Evolutionary conservation across 805 yeast genomes (phyloP).

Genomic region (Nakazawaea ishiwadae): DNA sequence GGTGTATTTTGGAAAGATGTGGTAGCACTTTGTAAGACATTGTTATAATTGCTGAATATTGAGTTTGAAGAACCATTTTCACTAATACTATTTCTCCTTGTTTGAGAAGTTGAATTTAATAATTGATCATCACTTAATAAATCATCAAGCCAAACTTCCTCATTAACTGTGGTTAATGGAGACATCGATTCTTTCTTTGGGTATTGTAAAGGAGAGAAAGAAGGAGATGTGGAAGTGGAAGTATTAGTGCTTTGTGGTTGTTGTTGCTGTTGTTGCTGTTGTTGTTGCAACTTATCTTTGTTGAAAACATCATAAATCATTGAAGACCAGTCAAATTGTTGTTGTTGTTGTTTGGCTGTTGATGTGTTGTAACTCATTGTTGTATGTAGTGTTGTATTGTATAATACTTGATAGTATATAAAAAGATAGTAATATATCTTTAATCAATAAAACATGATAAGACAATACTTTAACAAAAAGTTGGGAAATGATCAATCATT

Average conservation of each 20-base stretch:
- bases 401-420: too few species aligned
- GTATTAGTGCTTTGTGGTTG: neutral
- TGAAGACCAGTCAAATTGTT: slow-evolving; percentile 12
- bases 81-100: neutral
- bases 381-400: too few species aligned
- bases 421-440: too few species aligned
- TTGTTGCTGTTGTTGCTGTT: slow-evolving; percentile 4
- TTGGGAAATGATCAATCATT: neutral
- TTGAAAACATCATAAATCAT: slow-evolving; percentile 13
- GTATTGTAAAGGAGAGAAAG: slow-evolving; percentile 5
- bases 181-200: slow-evolving; percentile 6
- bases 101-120: neutral
- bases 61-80: neutral
- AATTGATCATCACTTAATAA: slow-evolving; percentile 7
- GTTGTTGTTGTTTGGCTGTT: neutral
- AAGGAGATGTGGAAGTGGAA: slow-evolving; percentile 6
- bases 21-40: neutral
- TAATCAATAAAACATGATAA: too few species aligned
- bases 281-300: slow-evolving; percentile 4
- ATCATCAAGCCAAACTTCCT: slow-evolving; percentile 12
- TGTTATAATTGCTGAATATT: neutral
- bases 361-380: neutral
- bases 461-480: too few species aligned
- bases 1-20: slow-evolving; percentile 12
- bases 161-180: slow-evolving; percentile 9